Evolutionary conservation across 106 monocot species (phyloP).

Genomic region (Cymbidium sinense): DNA sequence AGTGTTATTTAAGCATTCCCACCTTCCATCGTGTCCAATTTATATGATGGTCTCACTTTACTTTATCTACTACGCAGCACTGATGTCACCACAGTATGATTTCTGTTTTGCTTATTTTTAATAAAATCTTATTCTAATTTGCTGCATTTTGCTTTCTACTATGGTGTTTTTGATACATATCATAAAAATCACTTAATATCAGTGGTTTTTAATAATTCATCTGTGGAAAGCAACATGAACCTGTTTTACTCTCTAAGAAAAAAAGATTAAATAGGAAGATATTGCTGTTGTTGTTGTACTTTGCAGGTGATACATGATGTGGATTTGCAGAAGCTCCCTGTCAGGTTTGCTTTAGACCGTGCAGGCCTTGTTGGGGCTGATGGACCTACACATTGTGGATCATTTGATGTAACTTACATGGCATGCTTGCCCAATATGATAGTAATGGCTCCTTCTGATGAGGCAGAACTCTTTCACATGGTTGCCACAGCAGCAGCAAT

Average conservation of each 20-base stretch:
- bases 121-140: too few species aligned
- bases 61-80: too few species aligned
- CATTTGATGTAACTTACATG: slow-evolving; percentile 96
- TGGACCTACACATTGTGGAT: slow-evolving; percentile 84
- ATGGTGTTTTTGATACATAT: too few species aligned
- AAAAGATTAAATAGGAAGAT: neutral
- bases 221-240: too few species aligned
- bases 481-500: slow-evolving; percentile 91
- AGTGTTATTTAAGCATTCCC: neutral
- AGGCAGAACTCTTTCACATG: slow-evolving; percentile 95
- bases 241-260: neutral
- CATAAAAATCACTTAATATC: too few species aligned
- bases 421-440: slow-evolving; percentile 96
- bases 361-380: slow-evolving; percentile 95
- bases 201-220: too few species aligned
- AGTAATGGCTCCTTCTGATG: slow-evolving; percentile 95
- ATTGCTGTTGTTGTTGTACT: neutral
- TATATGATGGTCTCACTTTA: too few species aligned
- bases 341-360: slow-evolving; percentile 92
- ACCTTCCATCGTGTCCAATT: neutral
- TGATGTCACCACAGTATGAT: too few species aligned
- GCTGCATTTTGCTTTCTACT: too few species aligned
- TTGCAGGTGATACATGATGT: slow-evolving; percentile 91
- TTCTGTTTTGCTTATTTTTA: too few species aligned
- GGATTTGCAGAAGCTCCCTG: slow-evolving; percentile 89